Base-by-base conservation (phyloP, 495 filamentous ascomycete genomes). In the Parmelia sp. region DNA sequence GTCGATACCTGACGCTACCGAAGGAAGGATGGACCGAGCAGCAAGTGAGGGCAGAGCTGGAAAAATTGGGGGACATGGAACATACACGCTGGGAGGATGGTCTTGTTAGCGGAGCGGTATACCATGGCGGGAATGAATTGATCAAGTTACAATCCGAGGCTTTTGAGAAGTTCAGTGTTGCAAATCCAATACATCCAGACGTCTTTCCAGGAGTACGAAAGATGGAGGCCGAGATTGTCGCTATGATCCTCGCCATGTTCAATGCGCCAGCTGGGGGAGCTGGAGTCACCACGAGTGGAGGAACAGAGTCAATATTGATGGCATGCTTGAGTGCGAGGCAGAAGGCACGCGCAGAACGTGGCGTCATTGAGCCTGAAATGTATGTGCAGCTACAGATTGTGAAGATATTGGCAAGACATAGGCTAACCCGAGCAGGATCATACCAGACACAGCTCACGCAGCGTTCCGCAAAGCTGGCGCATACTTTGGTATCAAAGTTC, bases 131-230 rank as follows among this genome's bases (percentile, higher is more conserved):
- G 62, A 80, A 92, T 59, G 87, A 90, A 21, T 75, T 99, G 63
- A 75, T 91, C 66, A 85, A 88, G 72, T 77, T 99, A 23, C 94
- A 99, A 77, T 86, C 88, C 19, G 91, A 96, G 73, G 93, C 94
- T 12, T 97, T 92, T 75, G 86, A 88, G 42, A 88, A 87, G 72
- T 99, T 99, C 72, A 91, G 90, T 56, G 94, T 97, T 21, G 80
- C 90, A n/a, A 99, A 99, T 75, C 94, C 94, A n/a, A 89, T 99
- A 68, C 94, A 99, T 77, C 94, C 94, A 39, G 94, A 99, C 78
- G 92, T 97, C 44, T 99, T 99, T 77, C 94, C 94, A 49, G 94
- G 92, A 42, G 92, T 99, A 36, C 80, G 94, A 69, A 99, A 99
- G 80, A 99, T 99, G 94, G 94, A 99, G 77, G 93, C 94, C 36